Evolutionary conservation across 352 stramenopile species (phyloP).

Genomic region (Pythium oligandrum): DNA sequence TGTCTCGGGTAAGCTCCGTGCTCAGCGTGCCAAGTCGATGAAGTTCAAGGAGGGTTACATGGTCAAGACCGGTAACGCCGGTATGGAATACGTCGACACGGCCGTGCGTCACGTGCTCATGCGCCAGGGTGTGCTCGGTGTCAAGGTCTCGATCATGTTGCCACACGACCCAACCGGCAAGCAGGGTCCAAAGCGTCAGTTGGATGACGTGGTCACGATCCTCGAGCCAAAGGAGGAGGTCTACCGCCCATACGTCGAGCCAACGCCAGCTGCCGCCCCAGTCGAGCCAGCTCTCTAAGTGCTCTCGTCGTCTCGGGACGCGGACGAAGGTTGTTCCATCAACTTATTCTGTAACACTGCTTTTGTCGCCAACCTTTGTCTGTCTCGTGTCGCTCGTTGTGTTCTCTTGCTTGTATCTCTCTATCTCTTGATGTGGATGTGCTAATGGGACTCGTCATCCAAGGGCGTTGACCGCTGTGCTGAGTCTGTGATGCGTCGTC

Average conservation of each 20-base stretch:
- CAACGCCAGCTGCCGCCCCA: conserved; percentile 36
- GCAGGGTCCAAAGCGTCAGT: conserved; percentile 95
- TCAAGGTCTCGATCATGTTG: conserved; percentile 99
- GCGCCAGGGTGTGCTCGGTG: conserved; percentile 98
- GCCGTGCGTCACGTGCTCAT: conserved; percentile 99
- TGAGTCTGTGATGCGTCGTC: no score
- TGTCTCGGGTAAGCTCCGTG: conserved; percentile 98
- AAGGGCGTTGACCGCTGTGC: no score
- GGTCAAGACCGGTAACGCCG: conserved; percentile 99
- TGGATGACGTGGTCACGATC: conserved; percentile 99
- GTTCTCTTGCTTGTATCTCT: not conserved
- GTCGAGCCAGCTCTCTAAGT: conserved; percentile 16
- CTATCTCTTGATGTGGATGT: conserved; percentile 1
- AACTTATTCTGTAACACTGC: conserved; percentile 29
- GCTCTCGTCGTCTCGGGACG: no score
- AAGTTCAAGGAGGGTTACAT: conserved; percentile 99
- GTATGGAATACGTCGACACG: conserved; percentile 97
- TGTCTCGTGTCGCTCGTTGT: not conserved
- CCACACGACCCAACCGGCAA: conserved; percentile 97
- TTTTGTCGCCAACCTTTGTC: conserved; percentile 11
- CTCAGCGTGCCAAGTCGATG: conserved; percentile 99
- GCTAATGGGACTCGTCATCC: not conserved
- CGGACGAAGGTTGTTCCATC: no score
- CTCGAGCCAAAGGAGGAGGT: conserved; percentile 98
- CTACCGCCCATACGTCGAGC: conserved; percentile 80